These are phyloP conservation scores for Cyberlindnera lachancei DNA, from an alignment of 805 yeast genomes.

Conservation along the genomic window DNA sequence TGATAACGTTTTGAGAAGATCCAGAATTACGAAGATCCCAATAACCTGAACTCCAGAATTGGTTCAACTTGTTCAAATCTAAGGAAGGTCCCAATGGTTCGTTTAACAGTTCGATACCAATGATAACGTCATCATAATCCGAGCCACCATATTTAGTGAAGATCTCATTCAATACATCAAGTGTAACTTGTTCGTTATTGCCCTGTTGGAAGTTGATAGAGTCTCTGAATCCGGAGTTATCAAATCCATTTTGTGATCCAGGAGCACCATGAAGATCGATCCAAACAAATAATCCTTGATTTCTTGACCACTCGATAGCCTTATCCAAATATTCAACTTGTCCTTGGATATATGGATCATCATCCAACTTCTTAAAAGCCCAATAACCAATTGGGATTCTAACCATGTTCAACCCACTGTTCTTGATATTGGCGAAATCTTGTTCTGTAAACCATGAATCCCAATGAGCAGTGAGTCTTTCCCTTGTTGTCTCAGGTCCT, in stretches of 20 bases:
- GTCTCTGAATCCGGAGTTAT: slow-evolving; percentile 85
- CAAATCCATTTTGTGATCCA: slow-evolving; percentile 94
- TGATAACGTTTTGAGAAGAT: slow-evolving; percentile 48
- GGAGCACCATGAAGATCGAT: slow-evolving; percentile 95
- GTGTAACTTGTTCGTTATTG: slow-evolving; percentile 46
- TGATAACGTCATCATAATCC: slow-evolving; percentile 60
- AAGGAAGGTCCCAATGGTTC: slow-evolving; percentile 80
- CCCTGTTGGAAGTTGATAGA: slow-evolving; percentile 45
- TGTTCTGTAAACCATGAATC: slow-evolving; percentile 62
- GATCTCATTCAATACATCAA: slow-evolving; percentile 46
- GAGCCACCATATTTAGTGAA: slow-evolving; percentile 55
- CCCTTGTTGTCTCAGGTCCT: slow-evolving; percentile 52
- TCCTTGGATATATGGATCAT: slow-evolving; percentile 85
- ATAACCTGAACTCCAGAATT: slow-evolving; percentile 61
- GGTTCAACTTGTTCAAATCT: slow-evolving; percentile 48
- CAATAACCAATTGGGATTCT: slow-evolving; percentile 94
- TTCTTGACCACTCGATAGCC: slow-evolving; percentile 71
- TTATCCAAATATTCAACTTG: slow-evolving; percentile 64
- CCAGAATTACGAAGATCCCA: slow-evolving; percentile 48
- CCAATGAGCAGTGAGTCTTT: slow-evolving; percentile 67
- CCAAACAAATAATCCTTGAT: slow-evolving; percentile 67
- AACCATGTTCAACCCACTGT: slow-evolving; percentile 70
- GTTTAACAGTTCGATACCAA: slow-evolving; percentile 79
- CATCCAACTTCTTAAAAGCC: slow-evolving; percentile 61
- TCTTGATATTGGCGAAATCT: slow-evolving; percentile 56